phyloP scores from a whole-genome alignment of 768 basidiomycete genomes.

The Leucosporidium creatinivorum region DNA sequence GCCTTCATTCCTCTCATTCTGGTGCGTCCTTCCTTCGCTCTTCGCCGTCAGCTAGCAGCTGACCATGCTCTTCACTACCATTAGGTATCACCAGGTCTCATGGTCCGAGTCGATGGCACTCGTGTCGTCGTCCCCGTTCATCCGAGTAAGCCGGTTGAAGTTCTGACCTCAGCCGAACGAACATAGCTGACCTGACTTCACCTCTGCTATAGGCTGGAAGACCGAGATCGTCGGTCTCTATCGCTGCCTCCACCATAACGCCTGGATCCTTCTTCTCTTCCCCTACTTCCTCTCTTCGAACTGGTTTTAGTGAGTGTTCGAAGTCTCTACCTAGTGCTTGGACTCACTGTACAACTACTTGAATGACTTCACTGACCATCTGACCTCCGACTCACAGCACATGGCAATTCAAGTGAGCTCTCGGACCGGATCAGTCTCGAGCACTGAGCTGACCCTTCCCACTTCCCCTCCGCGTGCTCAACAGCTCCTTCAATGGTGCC shows the following conservation, averaged over 20 bases:
- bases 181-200: slow-evolving; percentile 53
- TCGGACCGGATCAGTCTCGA: no score
- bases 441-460: background rate
- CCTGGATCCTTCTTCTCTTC: slow-evolving; percentile 61
- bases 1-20: slow-evolving; percentile 47
- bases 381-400: no score
- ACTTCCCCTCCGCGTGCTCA: background rate
- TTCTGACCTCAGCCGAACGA: slow-evolving; percentile 50
- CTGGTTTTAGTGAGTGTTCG: background rate
- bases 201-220: slow-evolving; percentile 63
- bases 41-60: background rate
- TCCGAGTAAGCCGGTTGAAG: slow-evolving; percentile 4
- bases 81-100: slow-evolving; percentile 53
- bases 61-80: background rate
- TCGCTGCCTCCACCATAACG: slow-evolving; percentile 61
- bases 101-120: slow-evolving; percentile 52
- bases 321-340: no score
- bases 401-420: no score
- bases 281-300: slow-evolving; percentile 42
- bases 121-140: slow-evolving; percentile 17
- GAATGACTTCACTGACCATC: no score
- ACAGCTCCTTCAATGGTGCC: slow-evolving; percentile 58
- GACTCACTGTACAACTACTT: no score
- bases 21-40: slow-evolving; percentile 39
- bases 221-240: slow-evolving; percentile 64